A percentile compares a stretch with the other conserved stretches of the same genome.
Evolutionary conservation across 129 eudicot species (phyloP).

Genomic region (Centrapalus pauciflorus): DNA sequence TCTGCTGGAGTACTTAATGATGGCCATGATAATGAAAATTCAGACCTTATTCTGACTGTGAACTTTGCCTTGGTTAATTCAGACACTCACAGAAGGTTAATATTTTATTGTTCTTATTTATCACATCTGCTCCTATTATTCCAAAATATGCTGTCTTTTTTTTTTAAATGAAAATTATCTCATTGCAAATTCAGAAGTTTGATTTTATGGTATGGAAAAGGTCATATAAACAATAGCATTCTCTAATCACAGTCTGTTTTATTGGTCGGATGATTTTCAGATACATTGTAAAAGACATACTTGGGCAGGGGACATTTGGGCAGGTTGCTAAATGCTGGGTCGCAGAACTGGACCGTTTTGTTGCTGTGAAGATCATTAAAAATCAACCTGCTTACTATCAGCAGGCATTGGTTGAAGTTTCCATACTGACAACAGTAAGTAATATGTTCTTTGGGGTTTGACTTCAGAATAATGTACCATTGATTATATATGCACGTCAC

Average conservation of each 20-base stretch:
- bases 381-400: slow-evolving; percentile 96
- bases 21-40: slow-evolving; percentile 86
- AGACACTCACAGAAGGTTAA: slow-evolving; percentile 62
- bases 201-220: background rate
- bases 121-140: background rate
- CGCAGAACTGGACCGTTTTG: slow-evolving; percentile 75
- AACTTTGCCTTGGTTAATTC: slow-evolving; percentile 57
- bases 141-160: background rate
- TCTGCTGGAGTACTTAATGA: slow-evolving; percentile 84
- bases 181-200: background rate
- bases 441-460: slow-evolving; percentile 2
- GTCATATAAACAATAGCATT: too few species aligned
- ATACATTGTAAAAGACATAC: slow-evolving; percentile 88
- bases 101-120: background rate
- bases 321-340: slow-evolving; percentile 99
- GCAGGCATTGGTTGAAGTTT: slow-evolving; percentile 95
- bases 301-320: slow-evolving; percentile 99
- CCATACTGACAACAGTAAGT: slow-evolving; percentile 71
- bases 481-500: background rate
- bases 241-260: background rate
- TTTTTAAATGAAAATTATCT: background rate
- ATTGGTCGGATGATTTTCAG: slow-evolving; percentile 35
- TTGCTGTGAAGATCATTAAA: slow-evolving; percentile 88
- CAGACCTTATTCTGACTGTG: slow-evolving; percentile 83
- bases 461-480: background rate